phyloP scores from a whole-genome alignment of 371 early-diverging fungal genomes.

The Synchytrium microbalum region DNA sequence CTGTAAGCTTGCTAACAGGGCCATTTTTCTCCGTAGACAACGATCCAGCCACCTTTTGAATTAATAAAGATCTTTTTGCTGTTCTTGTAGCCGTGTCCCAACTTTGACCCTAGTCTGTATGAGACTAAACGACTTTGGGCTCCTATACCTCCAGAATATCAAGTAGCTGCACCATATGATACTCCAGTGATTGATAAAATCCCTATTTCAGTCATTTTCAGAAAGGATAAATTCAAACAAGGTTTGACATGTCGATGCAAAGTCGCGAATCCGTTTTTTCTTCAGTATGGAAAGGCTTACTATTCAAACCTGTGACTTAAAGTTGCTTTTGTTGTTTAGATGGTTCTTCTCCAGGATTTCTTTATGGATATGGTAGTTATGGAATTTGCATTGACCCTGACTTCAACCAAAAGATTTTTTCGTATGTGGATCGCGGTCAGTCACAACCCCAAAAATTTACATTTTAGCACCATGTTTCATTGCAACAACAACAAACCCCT shows the following conservation, averaged over 20 bases:
- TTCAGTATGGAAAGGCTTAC: no score
- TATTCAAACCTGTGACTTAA: no score
- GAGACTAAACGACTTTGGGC: conserved; percentile 23
- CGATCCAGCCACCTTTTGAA: no score
- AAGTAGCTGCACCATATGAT: conserved; percentile 26
- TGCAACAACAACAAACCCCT: no score
- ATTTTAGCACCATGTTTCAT: no score
- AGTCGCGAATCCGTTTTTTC: no score
- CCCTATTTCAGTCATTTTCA: conserved; percentile 35
- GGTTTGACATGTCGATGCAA: conserved; percentile 34
- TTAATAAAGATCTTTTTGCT: no score
- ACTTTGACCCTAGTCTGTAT: conserved; percentile 27
- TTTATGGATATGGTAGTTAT: conserved; percentile 40
- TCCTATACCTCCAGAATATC: conserved; percentile 22
- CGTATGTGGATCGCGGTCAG: conserved; percentile 35
- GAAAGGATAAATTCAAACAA: conserved; percentile 21
- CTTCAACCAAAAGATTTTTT: conserved; percentile 19
- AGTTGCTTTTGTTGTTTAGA: neutral
- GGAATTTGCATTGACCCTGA: conserved; percentile 21
- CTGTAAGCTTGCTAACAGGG: conserved; percentile 6
- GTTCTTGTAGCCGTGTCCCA: conserved; percentile 6
- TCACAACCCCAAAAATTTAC: no score
- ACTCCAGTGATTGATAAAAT: conserved; percentile 31
- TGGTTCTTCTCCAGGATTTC: conserved; percentile 8
- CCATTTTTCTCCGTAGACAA: no score